Conservation (phyloP, 352 stramenopile species). For the Globisporangium radiosum region DNA sequence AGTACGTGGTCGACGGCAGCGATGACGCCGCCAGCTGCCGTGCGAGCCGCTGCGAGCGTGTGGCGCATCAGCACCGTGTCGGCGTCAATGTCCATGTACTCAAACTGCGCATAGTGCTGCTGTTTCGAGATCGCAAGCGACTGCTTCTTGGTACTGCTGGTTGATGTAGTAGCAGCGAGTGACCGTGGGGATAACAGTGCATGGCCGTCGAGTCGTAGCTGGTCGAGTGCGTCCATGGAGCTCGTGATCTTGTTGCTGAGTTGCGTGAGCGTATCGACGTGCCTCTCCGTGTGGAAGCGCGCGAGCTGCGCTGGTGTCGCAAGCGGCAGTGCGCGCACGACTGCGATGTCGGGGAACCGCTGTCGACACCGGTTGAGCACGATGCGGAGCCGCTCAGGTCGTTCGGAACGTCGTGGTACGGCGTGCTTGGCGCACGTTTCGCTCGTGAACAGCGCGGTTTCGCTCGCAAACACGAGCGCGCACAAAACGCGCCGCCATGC, state of each 20-base stretch:
- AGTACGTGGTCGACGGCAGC: conserved; percentile 65
- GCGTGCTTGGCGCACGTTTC: conserved; percentile 39
- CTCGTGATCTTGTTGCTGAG: conserved; percentile 52
- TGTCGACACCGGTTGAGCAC: conserved; percentile 26
- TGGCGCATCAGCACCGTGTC: conserved; percentile 66
- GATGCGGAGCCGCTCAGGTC: conserved; percentile 42
- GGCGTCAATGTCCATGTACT: conserved; percentile 59
- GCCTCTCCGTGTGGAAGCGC: conserved; percentile 47
- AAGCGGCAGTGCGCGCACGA: conserved; percentile 16
- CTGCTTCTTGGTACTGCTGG: not conserved
- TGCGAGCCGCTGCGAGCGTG: conserved; percentile 51
- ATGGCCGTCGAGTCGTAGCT: conserved; percentile 1
- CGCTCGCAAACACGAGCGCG: conserved; percentile 18
- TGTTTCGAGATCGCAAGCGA: conserved; percentile 25
- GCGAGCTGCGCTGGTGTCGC: conserved; percentile 44
- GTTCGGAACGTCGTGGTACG: conserved; percentile 33
- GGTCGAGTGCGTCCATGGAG: conserved; percentile 50
- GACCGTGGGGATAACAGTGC: conserved; percentile 1
- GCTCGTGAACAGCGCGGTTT: conserved; percentile 43
- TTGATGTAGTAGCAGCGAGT: not conserved
- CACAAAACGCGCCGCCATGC: conserved; percentile 21
- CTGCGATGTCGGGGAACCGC: conserved; percentile 29
- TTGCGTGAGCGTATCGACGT: conserved; percentile 44
- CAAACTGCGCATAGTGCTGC: conserved; percentile 51
- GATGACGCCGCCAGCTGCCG: conserved; percentile 74